Evolutionary conservation across 306 rosid species (phyloP).

Genomic region (Vicia faba): DNA sequence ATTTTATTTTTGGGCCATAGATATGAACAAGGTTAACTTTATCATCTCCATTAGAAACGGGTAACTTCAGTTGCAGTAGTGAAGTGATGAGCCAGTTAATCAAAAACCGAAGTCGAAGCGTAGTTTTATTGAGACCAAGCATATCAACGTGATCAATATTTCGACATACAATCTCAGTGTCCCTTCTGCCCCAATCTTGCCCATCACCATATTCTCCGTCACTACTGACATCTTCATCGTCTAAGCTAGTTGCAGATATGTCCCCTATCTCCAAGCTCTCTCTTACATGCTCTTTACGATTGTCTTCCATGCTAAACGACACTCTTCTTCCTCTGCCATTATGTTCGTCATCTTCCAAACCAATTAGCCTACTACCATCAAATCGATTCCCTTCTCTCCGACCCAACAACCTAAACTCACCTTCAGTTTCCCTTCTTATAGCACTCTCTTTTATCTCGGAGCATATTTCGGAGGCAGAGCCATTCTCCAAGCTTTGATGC

Average conservation of each 20-base stretch:
- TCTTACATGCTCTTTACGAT: slow-evolving; percentile 52
- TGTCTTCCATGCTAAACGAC: slow-evolving; percentile 82
- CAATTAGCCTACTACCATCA: slow-evolving; percentile 71
- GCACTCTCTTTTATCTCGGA: slow-evolving; percentile 78
- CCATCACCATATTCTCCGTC: slow-evolving; percentile 83
- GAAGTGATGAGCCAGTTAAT: slow-evolving; percentile 97
- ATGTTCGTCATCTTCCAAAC: slow-evolving; percentile 73
- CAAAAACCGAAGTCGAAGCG: slow-evolving; percentile 79
- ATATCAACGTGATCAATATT: slow-evolving; percentile 75
- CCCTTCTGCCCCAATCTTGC: slow-evolving; percentile 57
- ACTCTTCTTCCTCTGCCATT: slow-evolving; percentile 72
- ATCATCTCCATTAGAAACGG: slow-evolving; percentile 53
- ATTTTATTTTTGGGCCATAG: slow-evolving; percentile 93
- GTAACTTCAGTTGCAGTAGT: slow-evolving; percentile 69
- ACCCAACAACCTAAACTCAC: slow-evolving; percentile 87
- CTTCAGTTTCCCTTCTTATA: slow-evolving; percentile 95
- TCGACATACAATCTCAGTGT: slow-evolving; percentile 72
- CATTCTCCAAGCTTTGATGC: slow-evolving; percentile 57
- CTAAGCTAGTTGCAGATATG: slow-evolving; percentile 63
- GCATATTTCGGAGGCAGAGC: slow-evolving; percentile 42
- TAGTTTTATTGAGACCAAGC: slow-evolving; percentile 95
- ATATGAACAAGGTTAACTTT: slow-evolving; percentile 67
- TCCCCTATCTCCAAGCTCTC: slow-evolving; percentile 64
- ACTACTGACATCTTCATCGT: slow-evolving; percentile 71
- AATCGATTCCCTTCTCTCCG: slow-evolving; percentile 72